Conservation (phyloP, 805 yeast species). For the Saturnispora zaruensis region DNA sequence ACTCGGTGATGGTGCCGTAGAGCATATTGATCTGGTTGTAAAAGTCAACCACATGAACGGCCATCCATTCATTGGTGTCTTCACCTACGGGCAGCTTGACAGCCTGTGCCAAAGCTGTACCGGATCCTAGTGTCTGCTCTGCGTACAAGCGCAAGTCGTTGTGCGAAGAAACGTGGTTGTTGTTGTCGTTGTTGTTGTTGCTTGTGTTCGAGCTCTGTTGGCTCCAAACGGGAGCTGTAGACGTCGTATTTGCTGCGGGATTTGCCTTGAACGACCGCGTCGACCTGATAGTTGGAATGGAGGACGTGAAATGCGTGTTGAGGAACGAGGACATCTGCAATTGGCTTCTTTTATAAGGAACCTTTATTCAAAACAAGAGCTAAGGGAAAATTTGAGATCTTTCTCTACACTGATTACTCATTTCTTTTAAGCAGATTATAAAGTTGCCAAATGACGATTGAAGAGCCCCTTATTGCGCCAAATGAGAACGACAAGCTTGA, state of each 20-base stretch:
- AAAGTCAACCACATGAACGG: conserved; percentile 83
- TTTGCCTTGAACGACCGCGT: conserved; percentile 28
- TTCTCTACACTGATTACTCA: neutral
- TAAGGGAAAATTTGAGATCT: neutral
- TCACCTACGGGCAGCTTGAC: conserved; percentile 93
- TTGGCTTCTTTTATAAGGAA: neutral
- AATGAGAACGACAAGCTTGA: conserved; percentile 24
- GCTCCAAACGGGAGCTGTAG: conserved; percentile 14
- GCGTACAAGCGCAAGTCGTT: conserved; percentile 80
- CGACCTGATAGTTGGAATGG: conserved; percentile 30
- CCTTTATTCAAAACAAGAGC: neutral
- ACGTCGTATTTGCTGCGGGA: conserved; percentile 20
- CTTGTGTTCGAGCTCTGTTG: conserved; percentile 12
- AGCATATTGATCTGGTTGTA: conserved; percentile 80
- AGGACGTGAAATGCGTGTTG: conserved; percentile 24
- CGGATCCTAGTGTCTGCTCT: conserved; percentile 91
- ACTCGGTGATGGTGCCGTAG: conserved; percentile 87
- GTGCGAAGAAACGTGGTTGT: conserved; percentile 32
- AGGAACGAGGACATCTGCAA: conserved; percentile 20
- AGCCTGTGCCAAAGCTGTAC: conserved; percentile 83
- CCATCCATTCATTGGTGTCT: conserved; percentile 92
- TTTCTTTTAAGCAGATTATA: neutral
- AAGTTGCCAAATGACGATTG: neutral
- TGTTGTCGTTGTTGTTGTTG: conserved; percentile 13
- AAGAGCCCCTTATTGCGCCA: conserved; percentile 3